Base-by-base conservation (phyloP, 352 stramenopile species). In the Pythium pyrilobum region DNA sequence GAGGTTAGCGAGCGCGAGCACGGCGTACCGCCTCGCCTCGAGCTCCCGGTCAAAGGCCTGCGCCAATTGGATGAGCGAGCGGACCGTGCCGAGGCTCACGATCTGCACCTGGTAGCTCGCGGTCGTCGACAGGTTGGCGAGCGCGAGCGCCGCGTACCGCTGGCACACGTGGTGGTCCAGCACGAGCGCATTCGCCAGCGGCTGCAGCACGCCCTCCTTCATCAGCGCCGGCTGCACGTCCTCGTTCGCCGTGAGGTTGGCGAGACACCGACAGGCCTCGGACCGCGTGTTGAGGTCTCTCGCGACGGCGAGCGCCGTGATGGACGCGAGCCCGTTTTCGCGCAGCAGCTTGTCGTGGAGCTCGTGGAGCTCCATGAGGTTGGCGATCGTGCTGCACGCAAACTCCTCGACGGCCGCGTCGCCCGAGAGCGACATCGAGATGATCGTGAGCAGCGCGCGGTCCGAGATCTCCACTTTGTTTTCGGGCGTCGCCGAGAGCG, bases 381-480 rank as follows among this genome's bases (percentile, higher is more conserved):
- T 99, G 5, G 95, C 92, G 39, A 98, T 81, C 25, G 93, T 95
- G 55, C 88, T 97, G 61, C 90, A 97, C 6, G 91, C 82, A 56
- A 97, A 95, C 52, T 96, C 85, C 59, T 98, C 96, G 12, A 98
- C 83, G 1, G 68, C 67, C 1, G 70, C 66, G 62, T 98, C 95
- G 5, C 89, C 93, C 16, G 85, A 96, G 3, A 98, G 73, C 31
- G 96, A 88, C 68, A 98, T 87, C 16, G 84, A 92, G 33, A 98
- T 97, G 53, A 99, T 95, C 7, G 96, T 98, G 10, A 97, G 92
- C 37, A 99, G 78, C 20, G 89, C 80, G 47, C 95, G 81, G 58
- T 97, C 89, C 13, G 87, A 92, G 36, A 98, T 97, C 66, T 98
- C 92, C 27, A 96, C 77, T 67, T 98, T 98, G 71, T 98, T 98